These are phyloP conservation scores for Aspergillus japonicus DNA, from an alignment of 2,329 filamentous ascomycete species.

Conservation along the genomic window DNA sequence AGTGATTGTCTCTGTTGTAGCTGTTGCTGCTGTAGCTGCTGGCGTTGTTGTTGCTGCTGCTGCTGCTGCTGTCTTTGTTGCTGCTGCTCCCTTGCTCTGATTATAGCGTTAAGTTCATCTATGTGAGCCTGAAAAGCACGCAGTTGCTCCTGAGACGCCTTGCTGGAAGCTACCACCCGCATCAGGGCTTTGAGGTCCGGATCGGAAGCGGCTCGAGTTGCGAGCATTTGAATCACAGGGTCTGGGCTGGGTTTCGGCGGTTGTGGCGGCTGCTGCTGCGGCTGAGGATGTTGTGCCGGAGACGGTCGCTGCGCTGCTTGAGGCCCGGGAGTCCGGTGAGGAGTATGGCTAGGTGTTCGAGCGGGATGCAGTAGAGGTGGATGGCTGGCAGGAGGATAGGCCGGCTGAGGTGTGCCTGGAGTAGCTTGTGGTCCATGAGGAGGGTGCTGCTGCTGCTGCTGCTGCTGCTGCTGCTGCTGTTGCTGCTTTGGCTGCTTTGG, in stretches of 20 bases:
- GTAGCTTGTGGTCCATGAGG: constrained; percentile 27
- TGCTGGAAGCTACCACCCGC: constrained; percentile 51
- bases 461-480: not conserved
- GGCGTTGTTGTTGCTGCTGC: constrained; percentile 31
- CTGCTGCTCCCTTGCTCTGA: constrained; percentile 46
- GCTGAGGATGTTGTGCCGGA: constrained; percentile 25
- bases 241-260: constrained; percentile 47
- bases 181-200: constrained; percentile 51
- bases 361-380: constrained; percentile 21
- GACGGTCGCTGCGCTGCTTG: constrained; percentile 30
- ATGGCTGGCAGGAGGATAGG: constrained; percentile 24
- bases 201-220: constrained; percentile 50
- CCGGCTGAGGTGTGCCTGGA: constrained; percentile 28
- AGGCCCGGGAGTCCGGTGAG: constrained; percentile 22
- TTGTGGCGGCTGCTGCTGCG: constrained; percentile 31
- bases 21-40: constrained; percentile 34
- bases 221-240: constrained; percentile 54
- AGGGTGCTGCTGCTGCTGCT: constrained; percentile 28
- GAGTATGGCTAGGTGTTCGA: constrained; percentile 15
- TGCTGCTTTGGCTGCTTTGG: not conserved
- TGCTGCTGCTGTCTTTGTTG: constrained; percentile 34
- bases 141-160: constrained; percentile 50
- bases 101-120: constrained; percentile 52
- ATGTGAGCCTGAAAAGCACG: constrained; percentile 52
- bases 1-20: constrained; percentile 27